These are phyloP conservation scores for Paramecium sonneborni DNA, from an alignment of 73 alveolate genomes.

Conservation along the genomic window DNA sequence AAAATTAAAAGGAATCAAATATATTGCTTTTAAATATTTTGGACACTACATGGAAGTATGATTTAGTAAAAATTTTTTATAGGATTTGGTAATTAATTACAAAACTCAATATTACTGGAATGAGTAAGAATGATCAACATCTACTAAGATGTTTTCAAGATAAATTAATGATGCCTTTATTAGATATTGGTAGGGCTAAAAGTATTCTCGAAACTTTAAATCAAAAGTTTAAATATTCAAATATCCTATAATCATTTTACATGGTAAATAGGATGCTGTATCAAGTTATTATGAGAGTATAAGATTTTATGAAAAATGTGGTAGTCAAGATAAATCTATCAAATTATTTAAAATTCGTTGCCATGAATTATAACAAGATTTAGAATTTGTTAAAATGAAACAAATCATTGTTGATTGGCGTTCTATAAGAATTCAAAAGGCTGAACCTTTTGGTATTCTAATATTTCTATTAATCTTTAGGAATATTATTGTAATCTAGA, in stretches of 20 bases:
- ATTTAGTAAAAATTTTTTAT: not conserved
- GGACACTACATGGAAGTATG: slow-evolving; percentile 61
- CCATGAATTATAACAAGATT: slow-evolving; percentile 51
- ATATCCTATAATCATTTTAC: slow-evolving; percentile 37
- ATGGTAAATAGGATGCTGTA: slow-evolving; percentile 53
- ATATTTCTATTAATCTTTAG: not conserved
- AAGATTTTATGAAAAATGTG: slow-evolving; percentile 50
- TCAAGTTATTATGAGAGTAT: slow-evolving; percentile 34
- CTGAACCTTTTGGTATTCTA: not conserved
- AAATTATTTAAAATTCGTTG: slow-evolving; percentile 56
- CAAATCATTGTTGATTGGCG: slow-evolving; percentile 41
- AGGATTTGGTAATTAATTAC: slow-evolving; percentile 60
- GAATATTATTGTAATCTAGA: not conserved
- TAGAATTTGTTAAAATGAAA: slow-evolving; percentile 42
- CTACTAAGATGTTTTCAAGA: slow-evolving; percentile 57
- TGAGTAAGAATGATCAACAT: slow-evolving; percentile 55
- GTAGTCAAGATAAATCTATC: slow-evolving; percentile 43
- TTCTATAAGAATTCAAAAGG: not conserved
- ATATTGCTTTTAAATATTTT: slow-evolving; percentile 27
- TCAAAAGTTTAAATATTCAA: not conserved
- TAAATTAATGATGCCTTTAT: slow-evolving; percentile 58
- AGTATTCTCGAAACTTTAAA: slow-evolving; percentile 55
- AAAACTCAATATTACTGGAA: slow-evolving; percentile 52
- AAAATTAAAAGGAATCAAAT: slow-evolving; percentile 26
- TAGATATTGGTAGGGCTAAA: slow-evolving; percentile 57